Evolutionary conservation across 176 grass and related monocot species (phyloP), one percentile per base, ranked within the genome.

Genomic region (Poa pratensis): DNA sequence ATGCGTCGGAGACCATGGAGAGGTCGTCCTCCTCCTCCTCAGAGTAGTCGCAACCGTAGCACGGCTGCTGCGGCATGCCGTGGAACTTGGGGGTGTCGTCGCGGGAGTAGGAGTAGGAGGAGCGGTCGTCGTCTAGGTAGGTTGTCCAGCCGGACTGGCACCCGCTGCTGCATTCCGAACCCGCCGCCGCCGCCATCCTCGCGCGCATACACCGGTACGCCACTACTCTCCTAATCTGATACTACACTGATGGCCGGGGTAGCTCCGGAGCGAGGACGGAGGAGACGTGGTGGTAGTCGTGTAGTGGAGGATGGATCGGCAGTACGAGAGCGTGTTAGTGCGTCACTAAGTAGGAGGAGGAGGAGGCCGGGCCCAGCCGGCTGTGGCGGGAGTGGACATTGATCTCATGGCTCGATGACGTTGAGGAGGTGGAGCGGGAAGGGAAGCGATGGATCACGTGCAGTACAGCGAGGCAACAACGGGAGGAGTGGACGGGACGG

Each of bases 141-240:
- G 91, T 92, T 37, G 97, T 99, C 97, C 97, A 99, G 54, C 97
- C 97, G 66, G 97, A 99, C 88, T 96, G 97, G 84, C 97, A 96
- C 22, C 96, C 97, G 78, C 97, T 92, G 93, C 94, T 99, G 89
- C 91, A 99, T 65, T 94, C 94, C 24, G 94, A 99, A 76, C 90
- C 91, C 79, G 81, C 80, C 57, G 87, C 91, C 6, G n/a, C 69
- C n/a, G 43, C 70, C 70, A 73, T 49, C 43, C 6, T 46, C 70
- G 43, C 70, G 70, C 60, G 23, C 61, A 11, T 8, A 5, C 13
- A 40, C 24, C 5, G 66, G 45, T 75, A 75, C 50, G 18, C 52
- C 71, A 3, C 73, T 12, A 50, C 35, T 80, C 0, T 7, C 8
- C 42, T 16, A 16, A 42, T 64, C 50, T 60, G 30, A 46, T 37